These are phyloP conservation scores for Rhodomyrtus tomentosa DNA, from an alignment of 345 rosid species.

Conservation along the genomic window DNA sequence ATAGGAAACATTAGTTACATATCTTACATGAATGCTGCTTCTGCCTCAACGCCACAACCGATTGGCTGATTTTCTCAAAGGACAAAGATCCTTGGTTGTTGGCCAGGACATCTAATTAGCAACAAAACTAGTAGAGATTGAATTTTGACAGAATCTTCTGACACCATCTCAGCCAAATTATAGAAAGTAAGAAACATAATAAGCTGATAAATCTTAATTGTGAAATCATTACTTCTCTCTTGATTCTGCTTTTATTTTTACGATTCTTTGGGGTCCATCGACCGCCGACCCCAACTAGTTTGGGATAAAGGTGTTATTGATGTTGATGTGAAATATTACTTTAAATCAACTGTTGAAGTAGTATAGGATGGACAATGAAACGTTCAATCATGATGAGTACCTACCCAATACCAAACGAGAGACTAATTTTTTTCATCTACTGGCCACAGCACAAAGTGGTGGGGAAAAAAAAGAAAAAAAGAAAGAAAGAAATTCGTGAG, in stretches of 20 bases:
- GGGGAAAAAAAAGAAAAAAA: background rate
- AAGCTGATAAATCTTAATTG: background rate
- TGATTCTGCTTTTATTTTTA: no score
- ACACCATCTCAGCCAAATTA: background rate
- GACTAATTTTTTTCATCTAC: background rate
- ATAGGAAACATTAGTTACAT: background rate
- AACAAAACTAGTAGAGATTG: background rate
- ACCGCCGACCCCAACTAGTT: no score
- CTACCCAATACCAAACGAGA: background rate
- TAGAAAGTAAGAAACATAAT: background rate
- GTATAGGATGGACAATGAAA: background rate
- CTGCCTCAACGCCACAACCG: background rate
- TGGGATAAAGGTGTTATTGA: no score
- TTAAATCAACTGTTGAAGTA: background rate
- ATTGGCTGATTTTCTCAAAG: background rate
- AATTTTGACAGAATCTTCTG: background rate
- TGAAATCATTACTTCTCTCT: background rate
- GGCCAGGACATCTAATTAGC: background rate
- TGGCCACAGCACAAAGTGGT: background rate
- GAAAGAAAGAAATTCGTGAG: background rate
- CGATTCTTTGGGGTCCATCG: no score
- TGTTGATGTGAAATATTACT: no score
- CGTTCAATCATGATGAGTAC: background rate
- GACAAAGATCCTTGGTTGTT: background rate
- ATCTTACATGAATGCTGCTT: background rate